A percentile compares a stretch with the other conserved stretches of the same genome.
Evolutionary conservation across 2,329 filamentous ascomycete genomes (phyloP).

Genomic region (Stagonosporopsis rhizophila): DNA sequence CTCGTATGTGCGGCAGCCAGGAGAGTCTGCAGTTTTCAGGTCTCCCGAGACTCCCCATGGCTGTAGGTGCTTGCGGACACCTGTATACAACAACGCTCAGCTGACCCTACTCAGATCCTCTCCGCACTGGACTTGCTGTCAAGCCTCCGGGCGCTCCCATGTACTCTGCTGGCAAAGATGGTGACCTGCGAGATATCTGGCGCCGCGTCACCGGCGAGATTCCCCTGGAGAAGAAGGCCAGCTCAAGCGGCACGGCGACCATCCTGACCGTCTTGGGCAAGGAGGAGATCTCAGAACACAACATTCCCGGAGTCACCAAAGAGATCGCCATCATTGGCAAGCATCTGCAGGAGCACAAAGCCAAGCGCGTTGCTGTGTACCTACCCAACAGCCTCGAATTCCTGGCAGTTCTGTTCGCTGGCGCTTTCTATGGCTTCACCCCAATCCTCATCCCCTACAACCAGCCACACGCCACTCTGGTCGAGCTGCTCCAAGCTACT

Average conservation of each 20-base stretch:
- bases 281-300: conserved; percentile 76
- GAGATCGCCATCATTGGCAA: conserved; percentile 88
- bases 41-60: conserved; percentile 86
- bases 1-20: conserved; percentile 79
- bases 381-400: conserved; percentile 93
- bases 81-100: not conserved
- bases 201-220: conserved; percentile 71
- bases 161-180: conserved; percentile 83
- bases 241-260: conserved; percentile 68
- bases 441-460: conserved; percentile 87
- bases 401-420: conserved; percentile 80
- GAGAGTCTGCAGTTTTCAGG: conserved; percentile 85
- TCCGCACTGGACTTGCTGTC: conserved; percentile 65
- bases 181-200: conserved; percentile 93
- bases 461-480: conserved; percentile 71
- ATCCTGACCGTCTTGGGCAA: conserved; percentile 82
- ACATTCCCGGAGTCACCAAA: conserved; percentile 73
- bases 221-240: conserved; percentile 70
- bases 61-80: conserved; percentile 46
- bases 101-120: conserved; percentile 43
- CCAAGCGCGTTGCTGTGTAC: conserved; percentile 82
- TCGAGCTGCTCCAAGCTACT: conserved; percentile 74
- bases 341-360: conserved; percentile 72
- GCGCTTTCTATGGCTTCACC: conserved; percentile 86
- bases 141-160: conserved; percentile 80